Evolutionary conservation across 805 yeast species (phyloP).

Genomic region (Wickerhamomyces strasburgensis): DNA sequence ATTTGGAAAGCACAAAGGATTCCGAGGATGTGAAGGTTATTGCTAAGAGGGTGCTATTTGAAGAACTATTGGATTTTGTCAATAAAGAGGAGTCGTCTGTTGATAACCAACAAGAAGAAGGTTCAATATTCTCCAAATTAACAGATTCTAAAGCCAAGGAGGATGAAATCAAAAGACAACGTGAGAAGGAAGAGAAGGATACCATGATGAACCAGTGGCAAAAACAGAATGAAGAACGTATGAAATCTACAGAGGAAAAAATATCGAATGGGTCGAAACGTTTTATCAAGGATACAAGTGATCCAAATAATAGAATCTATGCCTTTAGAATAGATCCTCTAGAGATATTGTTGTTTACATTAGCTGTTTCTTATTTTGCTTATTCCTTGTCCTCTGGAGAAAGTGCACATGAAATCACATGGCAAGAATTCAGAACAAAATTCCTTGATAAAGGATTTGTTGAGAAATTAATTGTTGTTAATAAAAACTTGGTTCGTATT

Average conservation of each 20-base stretch:
- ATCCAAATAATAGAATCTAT: conserved; percentile 28
- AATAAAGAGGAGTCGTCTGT: conserved; percentile 8
- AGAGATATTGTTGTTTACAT: conserved; percentile 29
- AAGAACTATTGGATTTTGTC: conserved; percentile 12
- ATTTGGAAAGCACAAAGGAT: conserved; percentile 9
- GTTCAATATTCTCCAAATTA: conserved; percentile 12
- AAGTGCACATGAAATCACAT: conserved; percentile 60
- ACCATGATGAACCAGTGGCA: conserved; percentile 5
- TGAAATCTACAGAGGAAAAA: conserved; percentile 18
- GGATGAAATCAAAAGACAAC: conserved; percentile 8
- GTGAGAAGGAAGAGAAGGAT: conserved; percentile 10
- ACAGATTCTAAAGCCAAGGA: conserved; percentile 7
- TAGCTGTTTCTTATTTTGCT: conserved; percentile 29
- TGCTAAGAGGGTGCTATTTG: conserved; percentile 8
- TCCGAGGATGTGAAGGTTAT: conserved; percentile 2
- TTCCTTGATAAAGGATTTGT: conserved; percentile 78
- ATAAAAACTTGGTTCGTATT: conserved; percentile 70
- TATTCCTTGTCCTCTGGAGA: conserved; percentile 26
- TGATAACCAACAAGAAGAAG: conserved; percentile 1
- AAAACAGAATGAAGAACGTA: conserved; percentile 15
- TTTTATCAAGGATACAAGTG: conserved; percentile 22
- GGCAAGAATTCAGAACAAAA: conserved; percentile 83
- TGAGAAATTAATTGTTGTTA: conserved; percentile 65
- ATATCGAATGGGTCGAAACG: conserved; percentile 13
- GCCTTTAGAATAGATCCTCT: conserved; percentile 30